Base-by-base conservation (phyloP, 345 rosid genomes). In the Eucalyptus cloeziana region DNA sequence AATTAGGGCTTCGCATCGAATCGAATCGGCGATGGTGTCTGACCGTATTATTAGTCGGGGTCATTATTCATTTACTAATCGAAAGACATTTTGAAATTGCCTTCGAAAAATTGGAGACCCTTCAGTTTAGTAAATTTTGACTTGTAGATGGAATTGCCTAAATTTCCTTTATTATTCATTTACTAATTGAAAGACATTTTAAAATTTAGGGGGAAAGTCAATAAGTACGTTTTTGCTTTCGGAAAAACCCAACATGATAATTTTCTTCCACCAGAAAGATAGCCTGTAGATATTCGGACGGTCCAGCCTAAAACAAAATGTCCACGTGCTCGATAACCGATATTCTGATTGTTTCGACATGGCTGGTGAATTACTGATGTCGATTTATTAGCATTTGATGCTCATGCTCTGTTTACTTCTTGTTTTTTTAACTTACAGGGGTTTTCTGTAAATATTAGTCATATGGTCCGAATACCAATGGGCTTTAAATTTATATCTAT, bases 161-260 rank as follows among this genome's bases (percentile, higher is more conserved):
- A 14, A n/a, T 64, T 62, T 16, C 76, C 10, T 64, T 64, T 15
- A 64, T 7, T 9, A 7, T 14, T 64, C 76, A 64, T 7, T 2
- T 4, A n/a, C 37, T 64, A n/a, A 64, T n/a, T 7, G 33, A n/a
- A 64, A 14, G 37, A 7, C 76, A 15, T n/a, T 7, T n/a, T 7
- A 2, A 64, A 64, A n/a, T 64, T n/a, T 15, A 8, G 76, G 10
- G 71, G 37, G 37, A 14, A n/a, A 4, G 37, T 64, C 2, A 1
- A 4, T n/a, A 14, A 64, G 5, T 13, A 2, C 30, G 1, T 30
- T n/a, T n/a, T 15, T 15, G 76, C 37, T n/a, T n/a, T n/a, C 21
- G 19, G 4, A 14, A n/a, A 64, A n/a, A 14, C 5, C 5, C 7
- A n/a, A n/a, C 0, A 14, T 2, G 3, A 64, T 64, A 14, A 14